Evolutionary conservation across 75 land plant genomes (phyloP).

Genomic region (Pseudotsuga menziesii): DNA sequence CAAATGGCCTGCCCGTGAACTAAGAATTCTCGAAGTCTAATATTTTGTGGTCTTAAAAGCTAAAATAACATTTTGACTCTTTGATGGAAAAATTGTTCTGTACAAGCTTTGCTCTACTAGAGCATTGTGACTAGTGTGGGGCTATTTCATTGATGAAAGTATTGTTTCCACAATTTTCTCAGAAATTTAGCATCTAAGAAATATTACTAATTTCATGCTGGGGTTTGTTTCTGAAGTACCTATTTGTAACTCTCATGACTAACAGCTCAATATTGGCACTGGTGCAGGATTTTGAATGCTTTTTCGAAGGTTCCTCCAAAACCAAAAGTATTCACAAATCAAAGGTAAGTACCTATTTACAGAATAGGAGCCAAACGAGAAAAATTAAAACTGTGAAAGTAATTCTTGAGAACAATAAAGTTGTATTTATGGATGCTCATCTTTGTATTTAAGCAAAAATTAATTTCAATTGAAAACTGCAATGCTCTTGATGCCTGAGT

Average conservation of each 20-base stretch:
- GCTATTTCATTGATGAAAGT: no score
- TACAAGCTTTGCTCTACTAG: no score
- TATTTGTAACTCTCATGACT: background rate
- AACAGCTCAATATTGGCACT: background rate
- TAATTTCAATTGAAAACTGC: background rate
- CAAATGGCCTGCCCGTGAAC: background rate
- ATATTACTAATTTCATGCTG: background rate
- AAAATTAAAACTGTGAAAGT: background rate
- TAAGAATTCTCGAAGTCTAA: no score
- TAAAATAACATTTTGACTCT: no score
- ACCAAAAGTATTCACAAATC: slow-evolving; percentile 19
- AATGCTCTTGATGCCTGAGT: background rate
- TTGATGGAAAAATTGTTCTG: no score
- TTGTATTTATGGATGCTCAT: background rate
- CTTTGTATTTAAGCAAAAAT: background rate
- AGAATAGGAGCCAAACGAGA: background rate
- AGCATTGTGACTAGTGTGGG: no score
- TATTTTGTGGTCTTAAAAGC: no score
- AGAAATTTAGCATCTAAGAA: background rate
- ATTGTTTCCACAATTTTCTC: background rate
- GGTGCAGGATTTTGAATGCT: slow-evolving; percentile 37
- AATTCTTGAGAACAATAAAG: background rate
- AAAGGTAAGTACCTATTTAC: slow-evolving; percentile 14
- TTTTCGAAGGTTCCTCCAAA: slow-evolving; percentile 42
- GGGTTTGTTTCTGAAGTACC: background rate